Evolutionary conservation across 2,329 filamentous ascomycete genomes (phyloP).

Genomic region (Incumbomyces delicatus): DNA sequence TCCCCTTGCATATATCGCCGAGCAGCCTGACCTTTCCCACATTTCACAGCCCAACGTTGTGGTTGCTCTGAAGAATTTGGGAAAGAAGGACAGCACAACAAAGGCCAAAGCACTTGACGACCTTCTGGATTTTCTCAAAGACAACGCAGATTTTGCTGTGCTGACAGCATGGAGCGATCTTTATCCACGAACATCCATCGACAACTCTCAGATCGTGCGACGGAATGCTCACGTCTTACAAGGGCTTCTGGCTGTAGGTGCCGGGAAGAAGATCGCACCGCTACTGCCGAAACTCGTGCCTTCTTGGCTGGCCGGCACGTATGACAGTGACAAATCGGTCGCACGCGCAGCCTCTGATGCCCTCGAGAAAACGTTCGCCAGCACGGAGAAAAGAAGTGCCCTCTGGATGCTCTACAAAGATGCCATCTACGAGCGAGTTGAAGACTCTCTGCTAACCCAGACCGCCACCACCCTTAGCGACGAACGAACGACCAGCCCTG

Average conservation of each 20-base stretch:
- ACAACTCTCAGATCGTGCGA: slow-evolving; percentile 76
- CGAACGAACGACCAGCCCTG: slow-evolving; percentile 68
- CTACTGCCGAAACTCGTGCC: slow-evolving; percentile 68
- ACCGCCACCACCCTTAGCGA: slow-evolving; percentile 77
- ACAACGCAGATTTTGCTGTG: slow-evolving; percentile 49
- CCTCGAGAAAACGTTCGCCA: slow-evolving; percentile 63
- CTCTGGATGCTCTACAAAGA: slow-evolving; percentile 76
- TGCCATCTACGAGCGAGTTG: slow-evolving; percentile 72
- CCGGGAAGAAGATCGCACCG: slow-evolving; percentile 73
- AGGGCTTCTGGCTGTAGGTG: slow-evolving; percentile 46
- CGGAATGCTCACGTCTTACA: slow-evolving; percentile 75
- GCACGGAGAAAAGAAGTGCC: slow-evolving; percentile 63
- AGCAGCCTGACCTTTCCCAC: slow-evolving; percentile 68
- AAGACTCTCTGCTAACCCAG: slow-evolving; percentile 66
- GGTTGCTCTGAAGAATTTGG: slow-evolving; percentile 83
- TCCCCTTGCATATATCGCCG: slow-evolving; percentile 72
- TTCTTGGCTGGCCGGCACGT: slow-evolving; percentile 83
- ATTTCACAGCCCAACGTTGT: slow-evolving; percentile 73
- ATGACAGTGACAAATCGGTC: slow-evolving; percentile 72
- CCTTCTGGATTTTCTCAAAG: slow-evolving; percentile 54
- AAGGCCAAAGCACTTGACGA: slow-evolving; percentile 88
- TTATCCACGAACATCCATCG: slow-evolving; percentile 83
- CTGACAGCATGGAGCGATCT: slow-evolving; percentile 80
- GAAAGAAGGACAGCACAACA: slow-evolving; percentile 87
- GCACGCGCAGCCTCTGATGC: slow-evolving; percentile 69